A percentile compares a stretch with the other conserved stretches of the same genome.
These are phyloP conservation scores for Discostella stelligera DNA, from an alignment of 352 stramenopile genomes.

Conservation along the genomic window DNA sequence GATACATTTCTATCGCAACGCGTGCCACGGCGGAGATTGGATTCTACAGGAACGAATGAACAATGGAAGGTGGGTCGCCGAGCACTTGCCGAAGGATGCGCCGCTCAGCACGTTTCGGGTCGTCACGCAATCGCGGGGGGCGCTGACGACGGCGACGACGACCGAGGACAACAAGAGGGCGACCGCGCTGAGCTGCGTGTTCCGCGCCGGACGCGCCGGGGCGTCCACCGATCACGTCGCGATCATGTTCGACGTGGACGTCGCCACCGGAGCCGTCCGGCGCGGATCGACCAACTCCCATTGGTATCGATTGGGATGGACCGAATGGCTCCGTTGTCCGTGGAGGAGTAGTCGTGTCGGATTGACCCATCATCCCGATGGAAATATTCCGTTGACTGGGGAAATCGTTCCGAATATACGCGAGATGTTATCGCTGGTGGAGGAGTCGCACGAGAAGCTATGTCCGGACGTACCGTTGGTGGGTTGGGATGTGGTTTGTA, in stretches of 20 bases:
- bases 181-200: conserved; percentile 82
- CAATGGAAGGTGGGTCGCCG: conserved; percentile 90
- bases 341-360: conserved; percentile 62
- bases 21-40: conserved; percentile 88
- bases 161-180: conserved; percentile 58
- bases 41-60: conserved; percentile 93
- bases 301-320: conserved; percentile 84
- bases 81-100: conserved; percentile 89
- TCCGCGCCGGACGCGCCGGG: conserved; percentile 81
- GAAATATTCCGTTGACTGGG: conserved; percentile 62
- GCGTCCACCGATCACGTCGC: conserved; percentile 95
- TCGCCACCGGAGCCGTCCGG: conserved; percentile 89
- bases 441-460: conserved; percentile 70
- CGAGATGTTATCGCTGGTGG: conserved; percentile 64
- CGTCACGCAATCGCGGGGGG: conserved; percentile 89
- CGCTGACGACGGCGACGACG: conserved; percentile 29
- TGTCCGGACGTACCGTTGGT: conserved; percentile 77
- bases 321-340: conserved; percentile 56
- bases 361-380: conserved; percentile 76
- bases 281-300: conserved; percentile 95
- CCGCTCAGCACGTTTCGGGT: conserved; percentile 97
- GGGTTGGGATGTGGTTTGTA: conserved; percentile 81
- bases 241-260: conserved; percentile 98
- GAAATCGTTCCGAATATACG: conserved; percentile 70
- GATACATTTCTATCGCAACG: conserved; percentile 97